Conservation (phyloP, 306 rosid genomes). For the Hippophae gyantsensis region DNA sequence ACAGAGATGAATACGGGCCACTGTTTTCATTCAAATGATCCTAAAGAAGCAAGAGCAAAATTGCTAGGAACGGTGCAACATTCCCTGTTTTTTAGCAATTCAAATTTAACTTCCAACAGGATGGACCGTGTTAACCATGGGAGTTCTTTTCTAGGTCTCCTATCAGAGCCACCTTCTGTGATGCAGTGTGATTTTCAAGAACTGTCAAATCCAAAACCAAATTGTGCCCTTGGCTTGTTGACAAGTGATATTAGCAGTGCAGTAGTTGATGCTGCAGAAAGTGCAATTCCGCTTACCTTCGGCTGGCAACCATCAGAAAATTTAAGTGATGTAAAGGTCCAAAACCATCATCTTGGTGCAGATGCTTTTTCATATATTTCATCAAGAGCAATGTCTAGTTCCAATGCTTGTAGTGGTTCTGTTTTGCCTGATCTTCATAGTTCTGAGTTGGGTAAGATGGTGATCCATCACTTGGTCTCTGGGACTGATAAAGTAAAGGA, state of each 20-base stretch:
- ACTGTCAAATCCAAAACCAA: conserved; percentile 15
- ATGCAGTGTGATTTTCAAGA: conserved; percentile 29
- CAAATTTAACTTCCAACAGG: conserved; percentile 13
- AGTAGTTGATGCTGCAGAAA: conserved; percentile 10
- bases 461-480: conserved; percentile 13
- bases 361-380: conserved; percentile 11
- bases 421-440: conserved; percentile 23
- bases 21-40: conserved; percentile 11
- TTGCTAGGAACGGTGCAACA: conserved; percentile 22
- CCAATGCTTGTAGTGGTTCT: conserved; percentile 16
- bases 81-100: conserved; percentile 9
- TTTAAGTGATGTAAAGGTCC: background rate
- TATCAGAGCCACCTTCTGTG: conserved; percentile 28
- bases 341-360: conserved; percentile 13
- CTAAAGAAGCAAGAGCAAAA: conserved; percentile 19
- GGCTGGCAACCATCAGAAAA: conserved; percentile 17
- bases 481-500: conserved; percentile 17
- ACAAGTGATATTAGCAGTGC: conserved; percentile 1
- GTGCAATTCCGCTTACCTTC: conserved; percentile 12
- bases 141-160: conserved; percentile 29
- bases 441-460: conserved; percentile 18
- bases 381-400: conserved; percentile 16
- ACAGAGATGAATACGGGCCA: conserved; percentile 15
- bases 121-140: conserved; percentile 16
- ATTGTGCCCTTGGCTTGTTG: conserved; percentile 5